A percentile compares a stretch with the other conserved stretches of the same genome.
These are phyloP conservation scores for Claviceps fusiformis DNA, from an alignment of 2,329 filamentous ascomycete species.

Conservation along the genomic window DNA sequence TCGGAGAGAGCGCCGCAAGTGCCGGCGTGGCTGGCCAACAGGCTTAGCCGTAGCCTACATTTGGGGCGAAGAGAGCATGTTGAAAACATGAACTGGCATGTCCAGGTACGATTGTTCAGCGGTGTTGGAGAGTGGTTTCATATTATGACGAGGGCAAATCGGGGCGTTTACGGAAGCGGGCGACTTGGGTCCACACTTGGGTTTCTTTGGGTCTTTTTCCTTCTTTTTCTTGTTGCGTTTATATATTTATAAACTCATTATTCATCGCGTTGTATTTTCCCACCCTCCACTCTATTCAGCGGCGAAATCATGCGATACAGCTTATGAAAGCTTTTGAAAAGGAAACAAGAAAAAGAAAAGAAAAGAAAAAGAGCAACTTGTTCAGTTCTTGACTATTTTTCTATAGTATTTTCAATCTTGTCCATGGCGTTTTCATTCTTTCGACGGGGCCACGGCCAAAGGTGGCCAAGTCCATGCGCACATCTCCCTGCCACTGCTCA, in stretches of 20 bases:
- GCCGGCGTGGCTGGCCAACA: slow-evolving; percentile 13
- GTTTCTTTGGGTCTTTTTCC: neutral
- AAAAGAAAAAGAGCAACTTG: too few relatives aligned
- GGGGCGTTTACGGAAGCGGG: slow-evolving; percentile 1
- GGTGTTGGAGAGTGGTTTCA: neutral
- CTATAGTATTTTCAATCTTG: neutral
- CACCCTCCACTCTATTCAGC: neutral
- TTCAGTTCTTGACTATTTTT: too few relatives aligned
- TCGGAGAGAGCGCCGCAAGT: slow-evolving; percentile 49
- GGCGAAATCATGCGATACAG: neutral
- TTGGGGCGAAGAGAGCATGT: neutral
- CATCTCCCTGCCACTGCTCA: neutral
- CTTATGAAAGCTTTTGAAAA: neutral
- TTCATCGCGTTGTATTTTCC: neutral
- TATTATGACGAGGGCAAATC: neutral
- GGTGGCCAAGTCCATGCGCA: neutral
- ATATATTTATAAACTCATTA: neutral
- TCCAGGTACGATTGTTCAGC: neutral
- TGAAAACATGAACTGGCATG: neutral
- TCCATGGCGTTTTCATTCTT: neutral
- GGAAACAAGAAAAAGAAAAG: neutral
- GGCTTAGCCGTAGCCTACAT: neutral
- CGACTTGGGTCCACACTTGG: neutral
- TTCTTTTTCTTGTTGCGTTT: neutral
- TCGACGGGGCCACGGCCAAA: neutral